Evolutionary conservation across 2,329 filamentous ascomycete genomes (phyloP).

Genomic region (Pseudopyricularia cyperi): DNA sequence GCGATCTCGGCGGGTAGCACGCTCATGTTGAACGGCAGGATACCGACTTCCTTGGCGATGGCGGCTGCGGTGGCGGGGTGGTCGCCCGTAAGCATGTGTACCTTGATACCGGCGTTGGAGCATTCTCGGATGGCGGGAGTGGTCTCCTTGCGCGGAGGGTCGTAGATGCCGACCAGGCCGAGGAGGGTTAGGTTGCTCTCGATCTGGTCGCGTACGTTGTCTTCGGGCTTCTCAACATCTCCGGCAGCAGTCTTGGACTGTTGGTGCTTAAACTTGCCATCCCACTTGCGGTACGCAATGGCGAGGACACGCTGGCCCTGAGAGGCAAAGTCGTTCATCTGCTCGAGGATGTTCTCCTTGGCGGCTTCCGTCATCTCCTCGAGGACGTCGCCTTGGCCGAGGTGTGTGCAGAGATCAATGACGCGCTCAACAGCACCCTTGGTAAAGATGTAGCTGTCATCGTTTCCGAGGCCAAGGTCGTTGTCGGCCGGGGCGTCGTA

Average conservation of each 20-base stretch:
- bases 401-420: slow-evolving; percentile 39
- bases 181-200: slow-evolving; percentile 60
- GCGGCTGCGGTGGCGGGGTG: slow-evolving; percentile 67
- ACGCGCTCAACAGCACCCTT: slow-evolving; percentile 51
- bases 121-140: slow-evolving; percentile 58
- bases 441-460: slow-evolving; percentile 41
- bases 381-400: slow-evolving; percentile 26
- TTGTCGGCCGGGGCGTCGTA: slow-evolving; percentile 38
- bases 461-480: slow-evolving; percentile 20
- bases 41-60: slow-evolving; percentile 68
- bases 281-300: slow-evolving; percentile 49
- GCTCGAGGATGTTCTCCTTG: slow-evolving; percentile 34
- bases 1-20: slow-evolving; percentile 48
- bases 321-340: slow-evolving; percentile 47
- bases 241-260: slow-evolving; percentile 5
- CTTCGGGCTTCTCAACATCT: slow-evolving; percentile 12
- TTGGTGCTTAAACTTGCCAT: slow-evolving; percentile 28
- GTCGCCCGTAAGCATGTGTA: slow-evolving; percentile 78
- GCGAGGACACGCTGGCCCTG: slow-evolving; percentile 64
- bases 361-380: slow-evolving; percentile 35
- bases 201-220: slow-evolving; percentile 20
- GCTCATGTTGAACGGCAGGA: slow-evolving; percentile 52
- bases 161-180: slow-evolving; percentile 77
- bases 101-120: slow-evolving; percentile 59
- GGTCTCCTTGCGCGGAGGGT: slow-evolving; percentile 73